Evolutionary conservation across 129 eudicot species (phyloP).

Genomic region (Artemisia tridentata): DNA sequence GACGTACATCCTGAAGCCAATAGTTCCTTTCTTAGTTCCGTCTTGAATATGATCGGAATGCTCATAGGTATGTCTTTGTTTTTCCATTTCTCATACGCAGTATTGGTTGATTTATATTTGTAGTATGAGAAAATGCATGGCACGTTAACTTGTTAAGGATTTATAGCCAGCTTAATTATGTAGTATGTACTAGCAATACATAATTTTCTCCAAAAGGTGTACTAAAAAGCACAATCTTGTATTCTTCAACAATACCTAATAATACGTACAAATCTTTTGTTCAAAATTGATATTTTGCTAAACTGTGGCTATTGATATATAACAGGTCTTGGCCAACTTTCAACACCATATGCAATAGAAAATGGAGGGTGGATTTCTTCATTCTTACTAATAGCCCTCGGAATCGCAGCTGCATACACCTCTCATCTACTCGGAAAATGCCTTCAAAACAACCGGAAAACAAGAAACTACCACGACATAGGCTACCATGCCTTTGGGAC

Average conservation of each 20-base stretch:
- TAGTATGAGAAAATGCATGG: no score
- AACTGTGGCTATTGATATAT: background rate
- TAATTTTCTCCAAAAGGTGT: no score
- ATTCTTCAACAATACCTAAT: no score
- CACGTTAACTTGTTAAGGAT: no score
- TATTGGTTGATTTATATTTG: no score
- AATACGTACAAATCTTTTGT: background rate
- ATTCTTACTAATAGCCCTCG: conserved; percentile 63
- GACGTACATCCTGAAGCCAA: conserved; percentile 24
- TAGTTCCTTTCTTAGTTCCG: conserved; percentile 69
- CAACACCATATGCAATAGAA: conserved; percentile 80
- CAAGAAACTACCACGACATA: conserved; percentile 66
- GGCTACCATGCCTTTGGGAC: conserved; percentile 67
- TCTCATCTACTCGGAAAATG: conserved; percentile 81
- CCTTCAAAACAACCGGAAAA: conserved; percentile 49
- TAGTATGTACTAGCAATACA: no score
- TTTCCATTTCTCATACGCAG: background rate
- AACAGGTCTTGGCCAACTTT: conserved; percentile 85
- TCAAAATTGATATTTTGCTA: background rate
- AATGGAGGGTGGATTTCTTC: conserved; percentile 83
- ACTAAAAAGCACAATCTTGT: no score
- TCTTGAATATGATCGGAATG: conserved; percentile 85
- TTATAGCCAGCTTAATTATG: no score
- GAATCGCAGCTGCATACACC: conserved; percentile 55
- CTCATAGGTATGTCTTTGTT: conserved; percentile 55